Evolutionary conservation across 1,284 basidiomycete species (phyloP).

Genomic region (Cryptococcus jaspeensis): DNA sequence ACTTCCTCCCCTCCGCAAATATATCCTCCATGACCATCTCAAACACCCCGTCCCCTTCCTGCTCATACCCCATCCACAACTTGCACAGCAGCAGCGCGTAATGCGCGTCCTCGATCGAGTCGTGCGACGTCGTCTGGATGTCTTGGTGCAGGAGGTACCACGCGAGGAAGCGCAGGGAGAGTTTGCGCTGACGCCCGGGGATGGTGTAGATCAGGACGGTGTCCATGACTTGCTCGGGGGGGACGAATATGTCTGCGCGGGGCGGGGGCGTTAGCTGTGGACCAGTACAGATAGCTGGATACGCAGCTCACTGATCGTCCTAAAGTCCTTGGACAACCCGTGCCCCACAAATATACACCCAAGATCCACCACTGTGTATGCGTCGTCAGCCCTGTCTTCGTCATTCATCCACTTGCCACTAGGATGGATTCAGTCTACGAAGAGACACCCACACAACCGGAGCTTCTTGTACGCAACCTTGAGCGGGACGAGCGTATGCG

Average conservation of each 20-base stretch:
- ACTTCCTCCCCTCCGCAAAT: conserved; percentile 56
- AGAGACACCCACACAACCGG: conserved; percentile 58
- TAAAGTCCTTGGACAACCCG: conserved; percentile 97
- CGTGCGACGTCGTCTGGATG: conserved; percentile 91
- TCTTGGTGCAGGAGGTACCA: conserved; percentile 89
- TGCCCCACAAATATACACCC: conserved; percentile 98
- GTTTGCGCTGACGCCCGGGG: conserved; percentile 73
- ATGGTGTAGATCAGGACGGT: conserved; percentile 94
- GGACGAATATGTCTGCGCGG: conserved; percentile 83
- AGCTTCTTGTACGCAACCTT: conserved; percentile 98
- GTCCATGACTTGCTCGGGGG: conserved; percentile 91
- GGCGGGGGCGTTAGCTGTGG: not conserved
- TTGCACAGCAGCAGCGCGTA: conserved; percentile 86
- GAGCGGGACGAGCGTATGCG: conserved; percentile 85
- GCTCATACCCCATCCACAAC: conserved; percentile 74
- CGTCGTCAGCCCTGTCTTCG: conserved; percentile 3
- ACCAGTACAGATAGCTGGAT: not conserved
- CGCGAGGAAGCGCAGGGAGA: conserved; percentile 89
- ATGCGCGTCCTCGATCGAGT: conserved; percentile 93
- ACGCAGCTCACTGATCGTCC: conserved; percentile 82
- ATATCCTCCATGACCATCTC: conserved; percentile 81
- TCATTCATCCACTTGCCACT: not conserved
- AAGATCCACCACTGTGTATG: conserved; percentile 70
- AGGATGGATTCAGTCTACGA: no score
- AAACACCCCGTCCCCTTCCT: conserved; percentile 62